Base-by-base conservation (phyloP, 495 filamentous ascomycete species). In the Neurospora sp. region DNA sequence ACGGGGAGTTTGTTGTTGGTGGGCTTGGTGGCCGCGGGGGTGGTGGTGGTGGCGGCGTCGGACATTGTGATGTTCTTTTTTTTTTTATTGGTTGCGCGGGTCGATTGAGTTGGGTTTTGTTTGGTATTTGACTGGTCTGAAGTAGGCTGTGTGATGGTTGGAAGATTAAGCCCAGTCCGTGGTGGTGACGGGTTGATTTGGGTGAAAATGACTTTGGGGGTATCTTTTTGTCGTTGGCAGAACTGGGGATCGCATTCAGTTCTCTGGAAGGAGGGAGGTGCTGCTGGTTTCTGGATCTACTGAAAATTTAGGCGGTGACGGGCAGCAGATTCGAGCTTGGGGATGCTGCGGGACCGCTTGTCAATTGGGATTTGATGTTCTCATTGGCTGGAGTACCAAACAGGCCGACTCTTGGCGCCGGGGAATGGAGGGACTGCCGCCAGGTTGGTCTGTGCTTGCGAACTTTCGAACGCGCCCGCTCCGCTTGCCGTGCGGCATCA, bases 1-100 rank as follows among this genome's bases (percentile, higher is more conserved):
- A 94, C 87, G 70, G 82, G 79, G 74, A 85, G 83, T 76, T 85
- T 85, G 71, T 81, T 75, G 38, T 76, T 40, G 44, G 9, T 42
- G 42, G 40, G 68, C 72, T 76, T 76, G 44, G 8, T 53, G 45
- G 45, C 20, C 3, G n/a, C 8, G 20, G 45, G 45, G 22, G 41
- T 42, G 22, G 59, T 37, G 70, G 68, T 38, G 70, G 68, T 38
- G 27, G 68, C 10, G 40, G 75, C 31, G 72, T 76, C 70, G 68
- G 83, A 74, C 83, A 84, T 85, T 71, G 61, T 78, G 77, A 20
- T 74, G 39, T 69, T 69, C 69, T 37, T 37, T 37, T 37, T 31
- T 35, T 35, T 65, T 14, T 69, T 14, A 68, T 69, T 14, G 10
- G 40, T 41, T 70, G 73, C 37, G 27, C 40, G 40, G 65, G 22